Conservation (phyloP, 352 stramenopile genomes). For the Peronospora destructor region DNA sequence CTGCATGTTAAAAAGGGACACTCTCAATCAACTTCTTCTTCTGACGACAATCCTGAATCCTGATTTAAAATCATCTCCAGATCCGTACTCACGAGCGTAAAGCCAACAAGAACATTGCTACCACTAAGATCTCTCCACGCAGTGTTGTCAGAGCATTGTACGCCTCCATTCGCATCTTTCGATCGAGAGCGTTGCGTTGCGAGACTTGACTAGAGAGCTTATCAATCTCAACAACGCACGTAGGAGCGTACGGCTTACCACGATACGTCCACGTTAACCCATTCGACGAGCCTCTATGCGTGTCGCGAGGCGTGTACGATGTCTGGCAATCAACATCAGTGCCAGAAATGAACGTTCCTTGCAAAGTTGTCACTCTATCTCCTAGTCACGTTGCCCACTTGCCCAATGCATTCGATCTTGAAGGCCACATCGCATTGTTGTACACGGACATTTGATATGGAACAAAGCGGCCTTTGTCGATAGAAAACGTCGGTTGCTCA, state of each 20-base stretch:
- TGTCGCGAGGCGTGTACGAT: constrained; percentile 3
- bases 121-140: constrained; percentile 24
- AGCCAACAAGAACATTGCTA: constrained; percentile 20
- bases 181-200: constrained; percentile 5
- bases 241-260: constrained; percentile 18
- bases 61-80: constrained; percentile 11
- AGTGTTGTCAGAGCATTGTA: constrained; percentile 5
- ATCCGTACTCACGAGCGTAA: constrained; percentile 3
- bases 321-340: constrained; percentile 6
- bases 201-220: constrained; percentile 5
- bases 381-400: constrained; percentile 4
- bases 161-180: constrained; percentile 10
- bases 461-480: constrained; percentile 21
- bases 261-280: constrained; percentile 13
- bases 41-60: constrained; percentile 11
- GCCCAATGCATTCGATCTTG: neutral
- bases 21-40: constrained; percentile 18
- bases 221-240: constrained; percentile 3
- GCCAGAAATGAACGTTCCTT: constrained; percentile 7
- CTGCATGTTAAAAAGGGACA: constrained; percentile 7
- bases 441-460: constrained; percentile 14
- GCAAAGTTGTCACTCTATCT: constrained; percentile 7
- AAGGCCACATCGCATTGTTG: constrained; percentile 7
- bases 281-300: neutral
- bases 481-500: constrained; percentile 21